A percentile compares a stretch with the other conserved stretches of the same genome.
phyloP scores from a whole-genome alignment of 2,329 filamentous ascomycete species.

The Alternaria conjuncta region DNA sequence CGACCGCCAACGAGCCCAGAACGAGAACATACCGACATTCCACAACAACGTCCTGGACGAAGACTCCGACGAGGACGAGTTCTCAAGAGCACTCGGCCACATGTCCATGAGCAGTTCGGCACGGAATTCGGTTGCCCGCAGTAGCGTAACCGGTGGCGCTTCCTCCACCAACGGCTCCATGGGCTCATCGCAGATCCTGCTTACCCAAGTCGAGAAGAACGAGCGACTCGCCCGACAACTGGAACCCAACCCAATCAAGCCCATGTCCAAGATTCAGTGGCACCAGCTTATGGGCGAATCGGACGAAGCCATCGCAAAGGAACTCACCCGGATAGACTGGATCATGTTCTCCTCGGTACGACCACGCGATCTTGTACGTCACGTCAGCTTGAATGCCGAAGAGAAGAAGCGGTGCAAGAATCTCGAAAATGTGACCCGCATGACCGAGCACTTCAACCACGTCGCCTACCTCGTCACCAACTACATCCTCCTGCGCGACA shows the following conservation, averaged over 20 bases:
- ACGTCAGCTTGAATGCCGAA: constrained; percentile 77
- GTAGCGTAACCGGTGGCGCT: constrained; percentile 34
- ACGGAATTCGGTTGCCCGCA: constrained; percentile 38
- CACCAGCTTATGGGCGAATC: constrained; percentile 86
- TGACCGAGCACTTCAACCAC: constrained; percentile 81
- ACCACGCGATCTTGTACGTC: constrained; percentile 88
- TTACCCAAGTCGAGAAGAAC: constrained; percentile 77
- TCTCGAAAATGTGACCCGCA: constrained; percentile 86
- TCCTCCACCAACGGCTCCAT: constrained; percentile 32
- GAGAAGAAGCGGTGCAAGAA: constrained; percentile 78
- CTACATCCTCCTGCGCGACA: constrained; percentile 78
- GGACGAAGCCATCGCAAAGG: constrained; percentile 84
- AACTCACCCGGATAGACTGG: constrained; percentile 96
- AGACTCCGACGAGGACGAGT: constrained; percentile 46
- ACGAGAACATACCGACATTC: constrained; percentile 52
- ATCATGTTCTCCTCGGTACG: constrained; percentile 96
- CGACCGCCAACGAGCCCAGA: constrained; percentile 66
- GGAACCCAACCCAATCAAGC: constrained; percentile 70
- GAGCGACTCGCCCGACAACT: constrained; percentile 77
- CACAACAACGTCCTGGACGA: constrained; percentile 51
- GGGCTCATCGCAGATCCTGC: constrained; percentile 56
- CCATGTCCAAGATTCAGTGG: constrained; percentile 85
- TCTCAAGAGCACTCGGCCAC: constrained; percentile 38
- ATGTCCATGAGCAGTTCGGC: constrained; percentile 36
- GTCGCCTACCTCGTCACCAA: constrained; percentile 63